Evolutionary conservation across 73 alveolate species (phyloP), one percentile per base, ranked within the genome.

Genomic region (Urostyla sp.): DNA sequence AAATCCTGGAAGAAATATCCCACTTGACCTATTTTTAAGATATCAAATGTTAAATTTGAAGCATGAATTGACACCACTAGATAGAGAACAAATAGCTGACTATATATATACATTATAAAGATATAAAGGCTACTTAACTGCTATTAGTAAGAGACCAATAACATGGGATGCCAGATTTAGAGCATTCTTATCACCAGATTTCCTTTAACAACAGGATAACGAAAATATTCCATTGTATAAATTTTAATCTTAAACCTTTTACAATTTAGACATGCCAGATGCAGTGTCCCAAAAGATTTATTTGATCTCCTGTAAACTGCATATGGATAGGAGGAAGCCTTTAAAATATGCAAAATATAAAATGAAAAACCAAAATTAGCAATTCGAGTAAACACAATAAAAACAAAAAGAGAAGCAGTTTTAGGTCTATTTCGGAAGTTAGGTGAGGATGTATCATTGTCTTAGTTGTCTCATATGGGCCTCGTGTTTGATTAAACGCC

Each of bases 351-450:
- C 59, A 58, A 30, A 32, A 80, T 84, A 1, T 48, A 67, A 54
- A 84, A 88, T 63, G 91, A 85, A 45, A 81, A 90, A 69, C 88
- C 95, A 1, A 80, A 91, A 3, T 54, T 92, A 34, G 80, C 95
- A 10, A 84, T 92, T 20, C 74, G 97, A 51, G 84, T 90, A 32
- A 92, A 92, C 69, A 89, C 97, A 26, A 46, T 92, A 0, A 92
- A 84, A 58, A 82, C 87, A n/a, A 72, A 90, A 1, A 67, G 97
- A 60, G 88, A 84, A 26, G 60, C 37, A 13, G 79, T 63, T 43
- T 27, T 76, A 45, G 52, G 43, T 18, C 66, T 58, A 23, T 88
- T 75, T 44, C 67, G 52, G 35, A 61, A 61, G 84, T 69, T 72
- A 23, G 54, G 67, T 11, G 82, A 79, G 44, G 43, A 56, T 18